phyloP scores from a whole-genome alignment of 2,329 filamentous ascomycete species.

The Hirsutella minnesotensis region DNA sequence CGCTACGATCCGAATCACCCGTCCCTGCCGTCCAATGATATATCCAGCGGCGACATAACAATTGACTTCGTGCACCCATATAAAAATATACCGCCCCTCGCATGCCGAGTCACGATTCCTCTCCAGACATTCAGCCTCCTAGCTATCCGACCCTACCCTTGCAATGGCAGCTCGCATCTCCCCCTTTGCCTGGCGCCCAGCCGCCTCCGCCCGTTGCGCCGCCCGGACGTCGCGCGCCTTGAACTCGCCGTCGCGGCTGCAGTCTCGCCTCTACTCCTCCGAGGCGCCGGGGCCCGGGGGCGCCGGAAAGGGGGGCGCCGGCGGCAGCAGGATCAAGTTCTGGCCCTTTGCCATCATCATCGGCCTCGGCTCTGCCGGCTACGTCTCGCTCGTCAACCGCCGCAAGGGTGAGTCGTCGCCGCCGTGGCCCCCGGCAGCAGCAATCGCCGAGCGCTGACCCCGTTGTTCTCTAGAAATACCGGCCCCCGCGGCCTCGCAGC shows the following conservation, averaged over 20 bases:
- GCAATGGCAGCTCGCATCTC: slow-evolving; percentile 21
- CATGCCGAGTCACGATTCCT: not conserved
- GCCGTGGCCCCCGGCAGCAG: too few species aligned
- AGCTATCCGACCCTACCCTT: not conserved
- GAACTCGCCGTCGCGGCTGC: too few species aligned
- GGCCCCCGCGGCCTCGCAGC: slow-evolving; percentile 13
- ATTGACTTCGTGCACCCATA: too few species aligned
- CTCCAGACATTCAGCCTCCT: not conserved
- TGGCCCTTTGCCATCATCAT: slow-evolving; percentile 45
- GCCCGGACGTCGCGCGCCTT: not conserved
- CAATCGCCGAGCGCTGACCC: not conserved
- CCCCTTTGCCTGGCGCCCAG: slow-evolving; percentile 11
- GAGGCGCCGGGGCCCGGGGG: slow-evolving; percentile 18
- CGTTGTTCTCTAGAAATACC: slow-evolving; percentile 24
- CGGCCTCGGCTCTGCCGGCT: slow-evolving; percentile 33
- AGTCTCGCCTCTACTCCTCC: slow-evolving; percentile 27
- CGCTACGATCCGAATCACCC: too few species aligned
- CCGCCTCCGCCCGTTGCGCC: not conserved
- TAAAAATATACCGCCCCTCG: too few species aligned
- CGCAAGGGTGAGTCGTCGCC: slow-evolving; percentile 30
- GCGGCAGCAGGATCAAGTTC: slow-evolving; percentile 35
- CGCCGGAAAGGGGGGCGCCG: slow-evolving; percentile 2
- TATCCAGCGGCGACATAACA: too few species aligned
- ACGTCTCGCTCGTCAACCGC: slow-evolving; percentile 36
- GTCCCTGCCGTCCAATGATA: too few species aligned